These are phyloP conservation scores for Kwoniella shivajii DNA, from an alignment of 1,284 basidiomycete species.

Conservation along the genomic window DNA sequence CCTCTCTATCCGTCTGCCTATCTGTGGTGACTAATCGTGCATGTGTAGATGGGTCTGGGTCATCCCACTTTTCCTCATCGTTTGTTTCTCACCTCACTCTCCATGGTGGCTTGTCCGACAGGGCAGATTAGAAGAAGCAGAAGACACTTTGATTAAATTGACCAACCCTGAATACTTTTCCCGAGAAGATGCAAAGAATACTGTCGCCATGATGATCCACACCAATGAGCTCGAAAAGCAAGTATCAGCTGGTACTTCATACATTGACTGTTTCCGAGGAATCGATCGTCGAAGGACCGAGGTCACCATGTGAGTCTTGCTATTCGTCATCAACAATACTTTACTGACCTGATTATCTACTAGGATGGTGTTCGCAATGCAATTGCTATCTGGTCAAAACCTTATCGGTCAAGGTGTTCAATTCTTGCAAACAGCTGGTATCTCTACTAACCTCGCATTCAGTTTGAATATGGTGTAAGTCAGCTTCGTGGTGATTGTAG, in stretches of 20 bases:
- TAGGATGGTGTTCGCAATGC: slow-evolving; percentile 34
- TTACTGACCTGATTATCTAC: not conserved
- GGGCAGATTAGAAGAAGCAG: slow-evolving; percentile 28
- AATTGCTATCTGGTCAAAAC: slow-evolving; percentile 35
- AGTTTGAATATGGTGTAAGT: slow-evolving; percentile 52
- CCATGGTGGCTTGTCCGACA: slow-evolving; percentile 47
- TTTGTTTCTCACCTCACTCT: slow-evolving; percentile 42
- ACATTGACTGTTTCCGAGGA: slow-evolving; percentile 37
- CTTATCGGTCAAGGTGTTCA: slow-evolving; percentile 29
- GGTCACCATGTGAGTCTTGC: slow-evolving; percentile 27
- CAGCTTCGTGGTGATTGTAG: slow-evolving; percentile 44
- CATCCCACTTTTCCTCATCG: slow-evolving; percentile 44
- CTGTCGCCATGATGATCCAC: slow-evolving; percentile 40
- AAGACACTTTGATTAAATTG: slow-evolving; percentile 22
- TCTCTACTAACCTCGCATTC: slow-evolving; percentile 48
- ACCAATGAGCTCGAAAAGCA: slow-evolving; percentile 39
- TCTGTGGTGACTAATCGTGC: slow-evolving; percentile 25
- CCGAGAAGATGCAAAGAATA: slow-evolving; percentile 26
- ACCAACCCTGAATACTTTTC: slow-evolving; percentile 10
- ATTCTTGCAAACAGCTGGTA: slow-evolving; percentile 54
- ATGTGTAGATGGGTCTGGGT: slow-evolving; percentile 52
- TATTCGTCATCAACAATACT: slow-evolving; percentile 15
- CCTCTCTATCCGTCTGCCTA: not conserved
- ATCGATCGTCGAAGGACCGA: slow-evolving; percentile 34
- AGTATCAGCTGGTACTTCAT: slow-evolving; percentile 27